phyloP scores from a whole-genome alignment of 2,329 filamentous ascomycete species.

The Grosmannia serpens region DNA sequence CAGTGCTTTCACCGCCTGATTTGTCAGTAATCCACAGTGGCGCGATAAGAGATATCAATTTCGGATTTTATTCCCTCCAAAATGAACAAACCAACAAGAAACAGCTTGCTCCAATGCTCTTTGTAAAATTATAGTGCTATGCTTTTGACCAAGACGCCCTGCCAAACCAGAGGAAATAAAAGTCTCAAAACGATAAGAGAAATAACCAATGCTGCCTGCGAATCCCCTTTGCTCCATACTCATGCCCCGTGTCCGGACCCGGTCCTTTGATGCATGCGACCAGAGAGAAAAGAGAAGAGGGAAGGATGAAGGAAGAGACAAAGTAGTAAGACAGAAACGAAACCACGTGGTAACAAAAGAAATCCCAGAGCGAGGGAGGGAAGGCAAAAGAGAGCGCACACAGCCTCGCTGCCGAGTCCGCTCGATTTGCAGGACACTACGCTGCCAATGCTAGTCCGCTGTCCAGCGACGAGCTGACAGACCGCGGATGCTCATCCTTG shows the following conservation, averaged over 20 bases:
- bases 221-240: neutral
- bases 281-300: neutral
- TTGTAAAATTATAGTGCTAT: neutral
- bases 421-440: neutral
- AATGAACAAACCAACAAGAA: constrained; percentile 4
- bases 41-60: neutral
- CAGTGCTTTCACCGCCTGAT: neutral
- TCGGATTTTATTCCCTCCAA: neutral
- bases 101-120: neutral
- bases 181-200: neutral
- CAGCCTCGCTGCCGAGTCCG: neutral
- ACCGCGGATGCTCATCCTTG: constrained; percentile 2
- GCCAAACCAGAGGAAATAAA: neutral
- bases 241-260: neutral
- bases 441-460: constrained; percentile 16
- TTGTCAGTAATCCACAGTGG: neutral
- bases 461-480: constrained; percentile 15
- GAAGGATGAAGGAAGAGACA: neutral
- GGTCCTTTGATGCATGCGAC: neutral
- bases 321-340: neutral
- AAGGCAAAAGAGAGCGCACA: neutral
- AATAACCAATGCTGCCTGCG: neutral
- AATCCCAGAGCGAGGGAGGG: neutral
- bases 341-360: neutral
- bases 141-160: neutral